These are phyloP conservation scores for Dimocarpus longan DNA, from an alignment of 345 rosid genomes.

Conservation along the genomic window DNA sequence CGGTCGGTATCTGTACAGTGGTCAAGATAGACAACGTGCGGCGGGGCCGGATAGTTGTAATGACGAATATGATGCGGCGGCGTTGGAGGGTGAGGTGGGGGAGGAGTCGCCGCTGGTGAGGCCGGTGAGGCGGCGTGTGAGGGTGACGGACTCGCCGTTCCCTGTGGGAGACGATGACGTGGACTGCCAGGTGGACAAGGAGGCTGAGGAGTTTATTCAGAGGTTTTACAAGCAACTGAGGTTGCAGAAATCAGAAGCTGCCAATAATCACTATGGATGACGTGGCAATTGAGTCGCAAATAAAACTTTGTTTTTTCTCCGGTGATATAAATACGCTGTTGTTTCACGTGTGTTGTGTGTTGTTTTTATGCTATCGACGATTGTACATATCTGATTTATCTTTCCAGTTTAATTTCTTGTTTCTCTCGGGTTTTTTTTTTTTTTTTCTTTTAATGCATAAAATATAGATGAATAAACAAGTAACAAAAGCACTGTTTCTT, in stretches of 20 bases:
- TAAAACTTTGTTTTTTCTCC: no score
- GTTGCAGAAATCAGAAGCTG: conserved; percentile 31
- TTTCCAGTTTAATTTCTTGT: no score
- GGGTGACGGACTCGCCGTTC: conserved; percentile 47
- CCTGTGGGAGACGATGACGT: conserved; percentile 21
- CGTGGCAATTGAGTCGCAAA: not conserved
- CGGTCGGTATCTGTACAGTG: not conserved
- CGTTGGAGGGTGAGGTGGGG: not conserved
- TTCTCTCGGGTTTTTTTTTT: no score
- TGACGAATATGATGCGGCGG: conserved; percentile 13
- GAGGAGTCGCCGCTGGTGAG: conserved; percentile 30
- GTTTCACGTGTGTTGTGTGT: no score
- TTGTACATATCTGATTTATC: no score
- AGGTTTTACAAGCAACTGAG: conserved; percentile 39
- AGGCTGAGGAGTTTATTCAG: conserved; percentile 45
- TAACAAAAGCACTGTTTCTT: no score
- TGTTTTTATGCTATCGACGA: no score
- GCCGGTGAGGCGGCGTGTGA: conserved; percentile 31
- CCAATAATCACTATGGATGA: not conserved
- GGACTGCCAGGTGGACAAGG: conserved; percentile 35
- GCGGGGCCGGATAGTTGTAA: not conserved
- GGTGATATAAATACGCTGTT: no score
- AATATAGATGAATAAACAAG: no score
- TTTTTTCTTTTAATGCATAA: no score
- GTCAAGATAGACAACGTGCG: not conserved